Evolutionary conservation across 73 alveolate genomes (phyloP).

Genomic region (Tetrahymena elliotti): DNA sequence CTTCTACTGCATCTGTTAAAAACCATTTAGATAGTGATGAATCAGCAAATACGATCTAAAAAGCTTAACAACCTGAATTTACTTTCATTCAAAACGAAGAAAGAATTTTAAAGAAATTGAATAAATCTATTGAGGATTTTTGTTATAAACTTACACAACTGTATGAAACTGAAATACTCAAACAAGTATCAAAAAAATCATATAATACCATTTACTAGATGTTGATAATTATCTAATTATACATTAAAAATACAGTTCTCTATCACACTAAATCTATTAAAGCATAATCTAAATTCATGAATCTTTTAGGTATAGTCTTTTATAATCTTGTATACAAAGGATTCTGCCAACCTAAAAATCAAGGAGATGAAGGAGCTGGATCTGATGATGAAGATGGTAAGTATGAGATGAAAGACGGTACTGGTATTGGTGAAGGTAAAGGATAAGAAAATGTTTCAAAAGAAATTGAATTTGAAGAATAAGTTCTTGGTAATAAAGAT

Average conservation of each 20-base stretch:
- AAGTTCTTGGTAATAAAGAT: constrained; percentile 12
- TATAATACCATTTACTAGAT: neutral
- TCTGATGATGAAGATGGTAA: constrained; percentile 14
- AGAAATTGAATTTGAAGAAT: constrained; percentile 25
- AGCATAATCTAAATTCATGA: constrained; percentile 9
- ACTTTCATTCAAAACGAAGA: neutral
- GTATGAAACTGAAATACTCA: neutral
- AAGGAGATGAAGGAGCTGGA: constrained; percentile 21
- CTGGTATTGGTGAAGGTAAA: constrained; percentile 34
- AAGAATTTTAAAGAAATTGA: neutral
- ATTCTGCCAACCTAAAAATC: constrained; percentile 10
- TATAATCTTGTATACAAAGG: constrained; percentile 20
- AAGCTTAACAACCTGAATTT: neutral
- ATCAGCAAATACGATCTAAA: neutral
- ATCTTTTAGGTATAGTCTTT: constrained; percentile 1
- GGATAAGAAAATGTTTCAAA: constrained; percentile 22
- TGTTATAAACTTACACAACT: neutral
- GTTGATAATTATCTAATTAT: neutral
- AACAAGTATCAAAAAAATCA: neutral
- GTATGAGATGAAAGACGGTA: constrained; percentile 1
- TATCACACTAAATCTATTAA: constrained; percentile 1
- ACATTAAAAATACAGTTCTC: neutral
- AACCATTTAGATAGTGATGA: neutral
- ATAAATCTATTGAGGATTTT: neutral
- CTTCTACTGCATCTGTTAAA: neutral